Evolutionary conservation across 2,329 filamentous ascomycete species (phyloP).

Genomic region (Chaetomium globosum): DNA sequence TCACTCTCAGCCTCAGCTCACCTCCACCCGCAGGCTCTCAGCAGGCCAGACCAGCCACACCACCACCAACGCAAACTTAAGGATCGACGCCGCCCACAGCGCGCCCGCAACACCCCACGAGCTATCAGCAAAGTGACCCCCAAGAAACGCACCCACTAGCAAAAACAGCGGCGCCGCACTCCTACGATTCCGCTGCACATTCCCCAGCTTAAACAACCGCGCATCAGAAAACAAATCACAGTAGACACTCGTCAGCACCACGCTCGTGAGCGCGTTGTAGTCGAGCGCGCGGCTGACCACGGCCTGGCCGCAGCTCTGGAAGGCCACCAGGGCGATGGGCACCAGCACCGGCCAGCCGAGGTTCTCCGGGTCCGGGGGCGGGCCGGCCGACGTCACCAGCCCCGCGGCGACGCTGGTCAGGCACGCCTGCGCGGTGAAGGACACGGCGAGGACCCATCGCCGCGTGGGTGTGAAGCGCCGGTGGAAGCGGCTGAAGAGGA

Average conservation of each 20-base stretch:
- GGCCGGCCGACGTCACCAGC: conserved; percentile 49
- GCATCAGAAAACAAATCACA: conserved; percentile 75
- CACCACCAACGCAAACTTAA: conserved; percentile 60
- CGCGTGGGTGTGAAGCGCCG: conserved; percentile 62
- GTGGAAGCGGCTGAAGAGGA: conserved; percentile 71
- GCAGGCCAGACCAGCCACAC: conserved; percentile 65
- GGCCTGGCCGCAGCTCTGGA: conserved; percentile 77
- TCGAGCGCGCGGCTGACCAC: conserved; percentile 71
- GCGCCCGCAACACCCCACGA: conserved; percentile 54
- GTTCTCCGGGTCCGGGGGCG: conserved; percentile 44
- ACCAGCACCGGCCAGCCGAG: conserved; percentile 63
- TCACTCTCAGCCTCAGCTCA: conserved; percentile 2
- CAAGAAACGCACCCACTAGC: conserved; percentile 53
- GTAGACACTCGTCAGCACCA: conserved; percentile 80
- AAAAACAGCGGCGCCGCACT: conserved; percentile 54
- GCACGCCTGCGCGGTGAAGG: conserved; percentile 56
- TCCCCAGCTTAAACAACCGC: conserved; percentile 49
- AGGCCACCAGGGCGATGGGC: conserved; percentile 70
- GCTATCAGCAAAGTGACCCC: conserved; percentile 54
- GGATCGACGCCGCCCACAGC: conserved; percentile 60
- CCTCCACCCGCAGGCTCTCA: conserved; percentile 15
- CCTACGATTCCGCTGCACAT: conserved; percentile 56
- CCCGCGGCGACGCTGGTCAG: conserved; percentile 56
- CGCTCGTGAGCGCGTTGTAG: conserved; percentile 72
- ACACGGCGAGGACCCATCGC: conserved; percentile 66